Evolutionary conservation across 768 basidiomycete species (phyloP), one percentile per base, ranked within the genome.

Genomic region (Boletus subparvulus): DNA sequence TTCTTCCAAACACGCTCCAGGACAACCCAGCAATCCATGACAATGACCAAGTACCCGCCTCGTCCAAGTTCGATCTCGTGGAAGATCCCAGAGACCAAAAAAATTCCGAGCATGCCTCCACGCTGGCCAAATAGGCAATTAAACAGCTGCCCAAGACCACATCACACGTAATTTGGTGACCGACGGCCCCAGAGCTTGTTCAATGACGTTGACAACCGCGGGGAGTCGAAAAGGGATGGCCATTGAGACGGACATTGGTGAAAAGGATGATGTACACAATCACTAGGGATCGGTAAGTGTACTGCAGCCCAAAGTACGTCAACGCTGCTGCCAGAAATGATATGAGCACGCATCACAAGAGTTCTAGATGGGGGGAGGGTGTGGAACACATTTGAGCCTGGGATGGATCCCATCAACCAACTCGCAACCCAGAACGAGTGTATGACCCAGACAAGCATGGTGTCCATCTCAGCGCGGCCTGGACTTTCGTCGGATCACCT

Each of bases 131-230:
- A 68, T 6, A 85, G 28, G 45, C 62, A 60, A 9, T 62, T 59
- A 9, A 81, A 61, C 0, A 83, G 83, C 24, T 69, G 2, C 69
- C 65, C 49, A 85, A 65, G 58, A 89, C 83, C 33, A 74, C 64
- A 47, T 83, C 77, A 5, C 86, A 78, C 66, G 87, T 83, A 14
- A 83, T 54, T 55, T 87, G 86, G 62, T 90, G 88, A 89, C 28
- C 83, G 74, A 46, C 60, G 68, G 0, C 79, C 74, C 88, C 88
- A 90, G 50, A 86, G 81, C 6, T 87, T 80, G 43, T 74, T 72
- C 47, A 89, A 63, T 11, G 85, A 87, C 3, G 80, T 81, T 9
- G 83, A 68, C n/a, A 64, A 48, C 80, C 81, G 88, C 3, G 87
- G 88, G 8, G 71, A 40, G 49, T 80, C 69, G 69, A 87, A 87